Base-by-base conservation (phyloP, 495 filamentous ascomycete genomes). In the Podospora sp. region DNA sequence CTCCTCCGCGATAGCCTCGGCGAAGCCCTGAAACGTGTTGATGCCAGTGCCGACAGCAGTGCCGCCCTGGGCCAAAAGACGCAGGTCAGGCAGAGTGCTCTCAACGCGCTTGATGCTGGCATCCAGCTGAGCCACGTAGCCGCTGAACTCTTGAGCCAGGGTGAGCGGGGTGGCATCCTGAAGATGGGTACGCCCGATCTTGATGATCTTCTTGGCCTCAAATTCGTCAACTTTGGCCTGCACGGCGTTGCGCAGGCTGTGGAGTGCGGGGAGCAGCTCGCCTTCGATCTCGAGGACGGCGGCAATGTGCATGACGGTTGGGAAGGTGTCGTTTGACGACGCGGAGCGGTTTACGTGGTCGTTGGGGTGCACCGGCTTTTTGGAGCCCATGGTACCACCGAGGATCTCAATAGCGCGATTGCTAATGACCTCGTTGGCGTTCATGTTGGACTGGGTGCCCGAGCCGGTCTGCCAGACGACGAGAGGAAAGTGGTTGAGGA, bases 371-470 rank as follows among this genome's bases (percentile, higher is more conserved):
- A 99, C 95, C 29, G 95, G 95, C 84, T 95, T 96, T 88, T 99
- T 99, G 81, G 84, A 87, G 63, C 95, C 95, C 90, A 93, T 97
- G 69, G 84, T 87, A 69, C 95, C 95, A 65, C 95, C 95, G 18
- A 99, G 85, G 65, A 99, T 95, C 83, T 99, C 96, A 79, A 99
- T 99, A 51, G 95, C 95, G 66, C 95, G 92, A 86, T 99, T 99
- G 66, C 94, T 97, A 81, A 99, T 99, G 78, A 99, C 95, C 82
- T 99, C 95, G 81, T 99, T 99, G 77, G 95, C 94, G 85, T 99
- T 99, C 95, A 99, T 99, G 88, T 99, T 99, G 76, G 93, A 97
- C 83, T 99, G 95, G 26, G 95, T 99, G 73, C 95, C 95, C 20
- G 96, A 98, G 65, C 95, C 95, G 46, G 95, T 99, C 81, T 99